These are phyloP conservation scores for Acacia pycnantha DNA, from an alignment of 331 rosid species.

Conservation along the genomic window DNA sequence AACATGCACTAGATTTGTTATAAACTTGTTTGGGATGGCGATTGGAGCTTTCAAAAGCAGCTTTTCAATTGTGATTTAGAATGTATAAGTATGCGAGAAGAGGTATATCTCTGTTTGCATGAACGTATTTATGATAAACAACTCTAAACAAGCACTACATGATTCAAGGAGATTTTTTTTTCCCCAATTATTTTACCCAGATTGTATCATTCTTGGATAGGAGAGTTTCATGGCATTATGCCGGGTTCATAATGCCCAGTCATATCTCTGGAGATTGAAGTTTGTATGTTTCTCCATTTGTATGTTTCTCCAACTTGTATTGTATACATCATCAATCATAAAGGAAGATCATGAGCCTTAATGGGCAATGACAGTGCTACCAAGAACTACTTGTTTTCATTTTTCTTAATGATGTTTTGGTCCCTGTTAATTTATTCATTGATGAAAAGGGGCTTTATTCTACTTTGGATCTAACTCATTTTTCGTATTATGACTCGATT, in stretches of 20 bases:
- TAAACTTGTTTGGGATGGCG: too few relatives aligned
- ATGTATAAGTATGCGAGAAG: too few relatives aligned
- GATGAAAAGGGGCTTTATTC: neutral
- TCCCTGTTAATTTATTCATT: neutral
- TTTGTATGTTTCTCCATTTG: constrained; percentile 15
- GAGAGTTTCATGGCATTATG: constrained; percentile 10
- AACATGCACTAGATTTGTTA: neutral
- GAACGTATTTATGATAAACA: too few relatives aligned
- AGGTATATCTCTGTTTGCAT: too few relatives aligned
- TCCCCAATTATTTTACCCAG: constrained; percentile 14
- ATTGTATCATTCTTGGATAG: constrained; percentile 41
- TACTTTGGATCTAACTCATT: neutral
- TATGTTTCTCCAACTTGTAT: constrained; percentile 22
- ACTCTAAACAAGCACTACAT: neutral
- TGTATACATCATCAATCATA: constrained; percentile 22
- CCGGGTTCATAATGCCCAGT: neutral
- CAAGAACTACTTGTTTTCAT: neutral
- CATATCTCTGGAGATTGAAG: constrained; percentile 22
- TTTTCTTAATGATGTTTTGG: neutral
- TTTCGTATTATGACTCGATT: neutral
- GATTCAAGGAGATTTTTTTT: constrained; percentile 26
- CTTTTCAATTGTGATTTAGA: too few relatives aligned
- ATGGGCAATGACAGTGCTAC: neutral
- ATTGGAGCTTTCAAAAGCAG: too few relatives aligned
- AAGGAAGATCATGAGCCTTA: neutral